A percentile compares a stretch with the other conserved stretches of the same genome.
Evolutionary conservation across 176 grass and related monocot genomes (phyloP).

Genomic region (bread wheat (Triticum aestivum)): IWGSC_CS_RefSeq_v2.1 NC_057800.1:433653241-433653740

Average conservation of each 20-base stretch:
- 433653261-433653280: not conserved
- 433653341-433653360: slow-evolving; percentile 17
- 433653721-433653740: not conserved
- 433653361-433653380: not conserved
- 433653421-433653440: slow-evolving; percentile 29
- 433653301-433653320: not conserved
- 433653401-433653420: not conserved
- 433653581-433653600: not conserved
- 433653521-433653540: not conserved
- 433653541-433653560: slow-evolving; percentile 7
- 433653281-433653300: not conserved
- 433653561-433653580: not conserved
- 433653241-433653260: slow-evolving; percentile 31
- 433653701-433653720: not conserved
- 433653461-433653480: not conserved
- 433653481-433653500: not conserved
- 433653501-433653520: not conserved
- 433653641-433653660: not conserved
- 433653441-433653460: not conserved
- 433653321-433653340: not conserved
- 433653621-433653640: not conserved
- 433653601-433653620: not conserved
- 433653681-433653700: not conserved
- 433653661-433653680: not conserved
- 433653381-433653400: slow-evolving; percentile 17